Evolutionary conservation across 2,329 filamentous ascomycete species (phyloP).

Genomic region (Hypoxylon sp.): DNA sequence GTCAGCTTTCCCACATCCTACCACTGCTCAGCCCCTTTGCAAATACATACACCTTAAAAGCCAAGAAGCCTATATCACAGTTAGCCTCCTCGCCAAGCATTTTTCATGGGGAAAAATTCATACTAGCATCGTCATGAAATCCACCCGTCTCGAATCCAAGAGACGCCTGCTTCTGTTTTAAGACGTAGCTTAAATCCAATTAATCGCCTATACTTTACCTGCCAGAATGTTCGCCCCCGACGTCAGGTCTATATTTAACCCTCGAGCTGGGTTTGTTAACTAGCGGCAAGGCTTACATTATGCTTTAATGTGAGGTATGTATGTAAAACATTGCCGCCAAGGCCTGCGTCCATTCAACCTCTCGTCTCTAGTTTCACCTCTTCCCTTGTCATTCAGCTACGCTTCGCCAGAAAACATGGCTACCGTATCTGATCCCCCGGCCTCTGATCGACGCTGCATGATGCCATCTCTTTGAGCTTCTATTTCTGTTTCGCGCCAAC

Average conservation of each 20-base stretch:
- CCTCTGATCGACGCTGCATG: slow-evolving; percentile 43
- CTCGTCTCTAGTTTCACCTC: slow-evolving; percentile 30
- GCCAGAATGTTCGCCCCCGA: slow-evolving; percentile 10
- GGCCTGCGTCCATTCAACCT: slow-evolving; percentile 16
- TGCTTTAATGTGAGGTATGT: not conserved
- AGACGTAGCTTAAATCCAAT: slow-evolving; percentile 23
- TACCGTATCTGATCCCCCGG: slow-evolving; percentile 20
- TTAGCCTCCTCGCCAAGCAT: slow-evolving; percentile 26
- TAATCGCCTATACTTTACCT: not conserved
- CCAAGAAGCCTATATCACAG: slow-evolving; percentile 11
- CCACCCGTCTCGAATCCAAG: slow-evolving; percentile 35
- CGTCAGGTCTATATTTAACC: slow-evolving; percentile 39
- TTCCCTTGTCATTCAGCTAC: slow-evolving; percentile 13
- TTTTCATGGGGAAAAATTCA: slow-evolving; percentile 15
- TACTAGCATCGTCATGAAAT: slow-evolving; percentile 25
- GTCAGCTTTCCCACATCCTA: slow-evolving; percentile 14
- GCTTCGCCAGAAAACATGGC: slow-evolving; percentile 23
- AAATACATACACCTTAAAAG: slow-evolving; percentile 9
- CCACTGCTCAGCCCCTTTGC: slow-evolving; percentile 18
- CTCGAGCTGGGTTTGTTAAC: not conserved
- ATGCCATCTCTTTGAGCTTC: slow-evolving; percentile 37
- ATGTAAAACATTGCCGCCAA: slow-evolving; percentile 15
- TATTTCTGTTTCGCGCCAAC: slow-evolving; percentile 42
- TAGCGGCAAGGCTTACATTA: slow-evolving; percentile 9
- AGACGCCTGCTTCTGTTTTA: slow-evolving; percentile 17